phyloP scores from a whole-genome alignment of 306 rosid genomes.

The Glycyrrhiza uralensis region DNA sequence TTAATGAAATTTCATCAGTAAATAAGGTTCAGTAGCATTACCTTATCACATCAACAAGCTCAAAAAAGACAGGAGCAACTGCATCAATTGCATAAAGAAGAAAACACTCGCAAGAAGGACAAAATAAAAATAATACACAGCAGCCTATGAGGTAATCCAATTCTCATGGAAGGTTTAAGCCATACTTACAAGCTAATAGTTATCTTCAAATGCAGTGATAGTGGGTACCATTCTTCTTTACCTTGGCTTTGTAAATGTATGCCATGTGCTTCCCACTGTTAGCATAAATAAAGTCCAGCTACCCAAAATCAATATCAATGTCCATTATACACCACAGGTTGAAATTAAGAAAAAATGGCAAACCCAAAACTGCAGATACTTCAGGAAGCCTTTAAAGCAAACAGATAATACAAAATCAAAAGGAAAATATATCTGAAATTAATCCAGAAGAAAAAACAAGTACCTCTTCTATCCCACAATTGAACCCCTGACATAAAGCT shows the following conservation, averaged over 20 bases:
- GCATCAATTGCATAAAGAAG: too few relatives aligned
- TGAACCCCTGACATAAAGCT: slow-evolving; percentile 80
- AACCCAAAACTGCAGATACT: neutral
- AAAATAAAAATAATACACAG: too few relatives aligned
- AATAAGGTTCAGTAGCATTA: too few relatives aligned
- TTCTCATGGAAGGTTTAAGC: too few relatives aligned
- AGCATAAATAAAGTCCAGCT: neutral
- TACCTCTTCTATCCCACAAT: slow-evolving; percentile 96
- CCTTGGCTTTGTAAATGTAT: slow-evolving; percentile 91
- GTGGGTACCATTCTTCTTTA: slow-evolving; percentile 70
- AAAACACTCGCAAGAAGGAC: too few relatives aligned
- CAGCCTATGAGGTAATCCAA: too few relatives aligned
- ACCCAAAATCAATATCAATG: neutral
- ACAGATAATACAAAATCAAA: neutral
- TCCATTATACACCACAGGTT: neutral
- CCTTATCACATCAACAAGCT: too few relatives aligned
- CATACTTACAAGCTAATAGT: too few relatives aligned
- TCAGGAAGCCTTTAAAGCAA: neutral
- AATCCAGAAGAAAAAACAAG: neutral
- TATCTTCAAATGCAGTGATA: slow-evolving; percentile 98
- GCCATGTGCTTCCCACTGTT: slow-evolving; percentile 84
- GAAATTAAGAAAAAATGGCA: neutral
- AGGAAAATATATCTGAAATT: neutral
- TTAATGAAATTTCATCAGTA: too few relatives aligned
- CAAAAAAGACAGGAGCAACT: too few relatives aligned